Evolutionary conservation across 345 rosid species (phyloP), one percentile per base, ranked within the genome.

Genomic region (Chamaenerion angustifolium): DNA sequence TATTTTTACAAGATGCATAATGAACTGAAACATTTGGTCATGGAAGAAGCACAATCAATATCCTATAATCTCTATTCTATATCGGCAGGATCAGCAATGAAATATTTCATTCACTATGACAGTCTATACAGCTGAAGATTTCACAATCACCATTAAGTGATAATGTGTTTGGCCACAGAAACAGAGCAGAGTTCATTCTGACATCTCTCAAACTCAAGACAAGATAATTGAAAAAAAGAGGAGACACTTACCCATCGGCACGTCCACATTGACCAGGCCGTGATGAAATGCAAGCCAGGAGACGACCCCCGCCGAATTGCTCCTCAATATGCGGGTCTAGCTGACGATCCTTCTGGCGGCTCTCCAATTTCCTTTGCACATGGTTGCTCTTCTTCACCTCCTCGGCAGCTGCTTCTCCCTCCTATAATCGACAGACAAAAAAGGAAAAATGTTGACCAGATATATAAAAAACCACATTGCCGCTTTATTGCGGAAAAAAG

Each of bases 201-300:
- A 6, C 11, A 50, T 21, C 25, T 19, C n/a, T 11, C 8, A 40
- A 19, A 11, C 10, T 8, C 12, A 12, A 40, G 17, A 14, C 3
- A 37, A 17, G 40, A 41, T 45, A 15, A 27, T 10, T 21, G 25
- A 21, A 18, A 4, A 31, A 16, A 15, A 31, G 19, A 48, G 35
- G 40, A 53, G 16, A 1, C 8, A 49, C 65, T 41, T 68, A 82
- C 90, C 90, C 90, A 51, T 82, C 90, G 49, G 83, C 85, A 68
- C 86, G 85, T 16, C 86, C 86, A 0, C 90, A 79, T 40, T 82
- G 90, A 27, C 90, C 90, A 23, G 90, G 90, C 55, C 90, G 70
- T 19, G 90, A 79, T 43, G 90, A 72, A 65, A 82, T 82, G 16
- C 79, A 72, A 1, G 90, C 90, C 60, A 79, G 61, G 61, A 79